These are phyloP conservation scores for Amanita pallidorosea DNA, from an alignment of 768 basidiomycete species.

Conservation along the genomic window DNA sequence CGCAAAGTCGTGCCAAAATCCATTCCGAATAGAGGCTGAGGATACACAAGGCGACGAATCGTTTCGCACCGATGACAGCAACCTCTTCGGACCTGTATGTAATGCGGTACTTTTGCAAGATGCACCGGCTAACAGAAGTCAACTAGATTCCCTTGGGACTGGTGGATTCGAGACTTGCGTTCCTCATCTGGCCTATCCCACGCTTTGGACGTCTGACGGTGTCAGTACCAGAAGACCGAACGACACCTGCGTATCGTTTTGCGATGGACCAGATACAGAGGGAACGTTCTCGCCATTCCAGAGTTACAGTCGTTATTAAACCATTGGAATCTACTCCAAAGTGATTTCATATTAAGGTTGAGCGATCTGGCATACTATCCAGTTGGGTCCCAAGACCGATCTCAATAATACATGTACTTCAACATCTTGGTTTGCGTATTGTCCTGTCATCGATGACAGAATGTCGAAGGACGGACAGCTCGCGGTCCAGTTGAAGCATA, in stretches of 20 bases:
- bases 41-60: slow-evolving; percentile 47
- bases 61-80: slow-evolving; percentile 62
- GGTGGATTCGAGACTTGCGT: slow-evolving; percentile 38
- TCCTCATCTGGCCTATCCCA: slow-evolving; percentile 40
- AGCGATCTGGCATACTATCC: too few species aligned
- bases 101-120: neutral
- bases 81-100: slow-evolving; percentile 58
- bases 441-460: too few species aligned
- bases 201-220: slow-evolving; percentile 27
- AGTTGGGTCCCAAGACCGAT: too few species aligned
- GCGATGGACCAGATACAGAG: slow-evolving; percentile 28
- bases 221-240: slow-evolving; percentile 8
- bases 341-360: too few species aligned
- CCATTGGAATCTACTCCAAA: neutral
- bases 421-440: too few species aligned
- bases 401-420: too few species aligned
- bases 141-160: slow-evolving; percentile 34
- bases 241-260: slow-evolving; percentile 16
- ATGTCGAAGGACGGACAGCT: too few species aligned
- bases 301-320: slow-evolving; percentile 20
- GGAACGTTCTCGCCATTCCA: slow-evolving; percentile 24
- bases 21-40: neutral
- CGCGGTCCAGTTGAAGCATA: too few species aligned
- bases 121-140: neutral
- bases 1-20: slow-evolving; percentile 7